Evolutionary conservation across 768 basidiomycete species (phyloP), one percentile per base, ranked within the genome.

Genomic region (Mycena floridula): DNA sequence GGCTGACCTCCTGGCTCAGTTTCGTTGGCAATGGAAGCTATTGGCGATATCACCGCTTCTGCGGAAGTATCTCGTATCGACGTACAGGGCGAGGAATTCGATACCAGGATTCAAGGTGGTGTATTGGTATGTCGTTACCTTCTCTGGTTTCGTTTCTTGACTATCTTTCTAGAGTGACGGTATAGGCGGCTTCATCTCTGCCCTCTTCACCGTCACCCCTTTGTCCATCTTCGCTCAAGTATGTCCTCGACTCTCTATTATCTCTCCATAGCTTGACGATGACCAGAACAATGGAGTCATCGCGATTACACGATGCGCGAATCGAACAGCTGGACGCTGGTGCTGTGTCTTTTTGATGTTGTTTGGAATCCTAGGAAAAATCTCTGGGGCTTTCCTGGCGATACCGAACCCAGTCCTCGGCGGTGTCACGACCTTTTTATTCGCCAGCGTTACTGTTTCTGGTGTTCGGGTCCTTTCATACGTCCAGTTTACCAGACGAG

Each of bases 371-470:
- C 68, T 91, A 4, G 89, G 87, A 32, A 91, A 91, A 60, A 63
- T 91, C 39, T 83, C 87, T 4, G 89, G 88, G 0, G 77, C 89
- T 35, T 87, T 93, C 64, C 74, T 93, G 12, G 78, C 88, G 2
- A 90, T 93, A 47, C 89, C 90, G 2, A 82, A 85, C 54, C 69
- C 89, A 0, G 88, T 89, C 7, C 73, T 89, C 0, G 89, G 89
- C 2, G 88, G 89, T 2, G 87, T 90, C 3, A 93, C 88, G 8
- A 89, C 88, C 2, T 91, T 90, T 72, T 70, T 91, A 9, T 91
- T 92, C 56, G 82, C 85, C 0, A 80, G 71, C 35, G 88, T 91
- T 23, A 72, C 76, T 13, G 74, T 77, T 8, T 85, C 83, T 0
- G 88, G 89, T 24, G 41, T 85, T 23, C 76, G 84, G 18, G 85